Conservation (phyloP, 2,329 filamentous ascomycete species). For the Penicillium sp. region DNA sequence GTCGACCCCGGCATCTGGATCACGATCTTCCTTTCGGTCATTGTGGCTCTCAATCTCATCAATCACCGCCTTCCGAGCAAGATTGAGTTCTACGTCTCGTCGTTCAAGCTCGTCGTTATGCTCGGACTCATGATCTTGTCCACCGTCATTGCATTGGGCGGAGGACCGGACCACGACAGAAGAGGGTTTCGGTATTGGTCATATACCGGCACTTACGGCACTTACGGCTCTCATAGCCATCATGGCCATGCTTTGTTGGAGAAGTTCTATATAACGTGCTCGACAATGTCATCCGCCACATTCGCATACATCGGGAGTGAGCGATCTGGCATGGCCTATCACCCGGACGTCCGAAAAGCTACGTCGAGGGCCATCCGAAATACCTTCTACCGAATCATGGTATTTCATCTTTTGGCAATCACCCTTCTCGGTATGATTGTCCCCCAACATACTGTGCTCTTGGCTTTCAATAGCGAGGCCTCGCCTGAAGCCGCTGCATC, state of each 20-base stretch:
- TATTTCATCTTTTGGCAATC: conserved; percentile 73
- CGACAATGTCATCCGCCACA: conserved; percentile 67
- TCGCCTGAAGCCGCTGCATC: conserved; percentile 56
- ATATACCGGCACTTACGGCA: conserved; percentile 56
- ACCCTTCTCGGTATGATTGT: conserved; percentile 73
- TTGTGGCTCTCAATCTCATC: conserved; percentile 63
- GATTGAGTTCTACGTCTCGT: conserved; percentile 56
- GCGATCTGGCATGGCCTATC: conserved; percentile 70
- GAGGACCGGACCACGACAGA: conserved; percentile 57
- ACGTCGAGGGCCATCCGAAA: conserved; percentile 73
- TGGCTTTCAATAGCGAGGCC: conserved; percentile 48
- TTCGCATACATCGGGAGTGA: conserved; percentile 76
- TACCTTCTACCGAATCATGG: conserved; percentile 73
- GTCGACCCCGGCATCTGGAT: conserved; percentile 77
- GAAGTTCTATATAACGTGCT: conserved; percentile 61
- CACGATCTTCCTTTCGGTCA: conserved; percentile 60
- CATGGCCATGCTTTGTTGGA: conserved; percentile 39
- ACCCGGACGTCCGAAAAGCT: conserved; percentile 70
- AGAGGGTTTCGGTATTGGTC: conserved; percentile 64
- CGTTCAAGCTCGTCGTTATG: conserved; percentile 65
- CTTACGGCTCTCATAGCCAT: conserved; percentile 46
- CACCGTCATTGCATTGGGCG: conserved; percentile 61
- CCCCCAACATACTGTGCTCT: conserved; percentile 60
- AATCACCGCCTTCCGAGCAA: conserved; percentile 64
- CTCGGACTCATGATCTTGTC: conserved; percentile 62